phyloP scores from a whole-genome alignment of 345 rosid species.

The Crucihimalaya himalaica region DNA sequence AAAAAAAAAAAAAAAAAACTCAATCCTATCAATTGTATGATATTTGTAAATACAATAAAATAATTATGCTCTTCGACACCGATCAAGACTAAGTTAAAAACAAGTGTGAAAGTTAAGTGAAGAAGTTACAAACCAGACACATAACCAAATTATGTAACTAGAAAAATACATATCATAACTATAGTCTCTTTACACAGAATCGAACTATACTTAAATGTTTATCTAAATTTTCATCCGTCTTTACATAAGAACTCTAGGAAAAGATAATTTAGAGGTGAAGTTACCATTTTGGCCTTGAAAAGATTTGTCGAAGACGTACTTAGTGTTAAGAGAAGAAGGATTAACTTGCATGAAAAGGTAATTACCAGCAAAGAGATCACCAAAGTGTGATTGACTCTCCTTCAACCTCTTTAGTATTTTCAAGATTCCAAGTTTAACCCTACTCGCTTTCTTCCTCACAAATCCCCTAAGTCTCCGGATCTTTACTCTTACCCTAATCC shows the following conservation, averaged over 20 bases:
- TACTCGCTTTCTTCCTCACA: slow-evolving; percentile 44
- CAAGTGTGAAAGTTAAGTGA: neutral
- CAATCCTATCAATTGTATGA: neutral
- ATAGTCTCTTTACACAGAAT: too few species aligned
- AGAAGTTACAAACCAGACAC: neutral
- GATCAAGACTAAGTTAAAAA: neutral
- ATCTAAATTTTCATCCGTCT: neutral
- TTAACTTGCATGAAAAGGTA: slow-evolving; percentile 71
- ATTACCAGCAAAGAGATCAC: slow-evolving; percentile 78
- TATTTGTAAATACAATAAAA: neutral
- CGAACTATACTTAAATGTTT: neutral
- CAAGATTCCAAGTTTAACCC: slow-evolving; percentile 42
- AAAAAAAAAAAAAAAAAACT: neutral
- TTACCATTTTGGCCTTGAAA: slow-evolving; percentile 29
- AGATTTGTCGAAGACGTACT: slow-evolving; percentile 39
- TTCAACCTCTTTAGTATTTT: slow-evolving; percentile 62
- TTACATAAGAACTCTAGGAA: slow-evolving; percentile 34
- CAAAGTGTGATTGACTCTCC: slow-evolving; percentile 61
- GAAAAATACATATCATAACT: slow-evolving; percentile 1
- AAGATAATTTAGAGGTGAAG: slow-evolving; percentile 23
- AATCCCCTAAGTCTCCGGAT: slow-evolving; percentile 47
- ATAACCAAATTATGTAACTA: slow-evolving; percentile 1
- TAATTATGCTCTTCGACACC: neutral
- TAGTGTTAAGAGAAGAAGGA: slow-evolving; percentile 52
- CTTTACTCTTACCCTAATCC: slow-evolving; percentile 50